Evolutionary conservation across 2,329 filamentous ascomycete species (phyloP).

Genomic region (Aspergillus sclerotialis): DNA sequence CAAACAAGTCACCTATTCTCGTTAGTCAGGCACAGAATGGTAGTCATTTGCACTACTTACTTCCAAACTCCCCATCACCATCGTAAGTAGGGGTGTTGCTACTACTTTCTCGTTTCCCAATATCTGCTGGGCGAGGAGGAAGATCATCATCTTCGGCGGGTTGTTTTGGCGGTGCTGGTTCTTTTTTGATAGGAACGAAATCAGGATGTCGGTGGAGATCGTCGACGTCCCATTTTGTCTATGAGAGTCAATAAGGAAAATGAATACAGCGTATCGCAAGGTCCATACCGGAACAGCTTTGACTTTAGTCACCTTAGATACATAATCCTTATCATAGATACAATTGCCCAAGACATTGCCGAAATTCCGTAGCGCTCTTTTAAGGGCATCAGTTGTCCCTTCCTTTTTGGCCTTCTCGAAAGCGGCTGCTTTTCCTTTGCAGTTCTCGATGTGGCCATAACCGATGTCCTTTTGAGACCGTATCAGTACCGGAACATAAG

Average conservation of each 20-base stretch:
- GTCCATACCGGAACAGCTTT: slow-evolving; percentile 60
- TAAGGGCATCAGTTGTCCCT: slow-evolving; percentile 88
- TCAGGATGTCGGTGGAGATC: slow-evolving; percentile 76
- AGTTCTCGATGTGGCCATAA: slow-evolving; percentile 94
- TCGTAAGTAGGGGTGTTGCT: slow-evolving; percentile 26
- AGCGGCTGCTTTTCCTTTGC: slow-evolving; percentile 85
- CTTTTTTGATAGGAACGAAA: slow-evolving; percentile 57
- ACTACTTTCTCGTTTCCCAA: slow-evolving; percentile 22
- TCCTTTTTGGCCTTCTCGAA: slow-evolving; percentile 99
- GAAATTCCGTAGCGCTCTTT: slow-evolving; percentile 82
- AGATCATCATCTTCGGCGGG: slow-evolving; percentile 42
- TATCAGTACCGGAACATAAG: slow-evolving; percentile 2
- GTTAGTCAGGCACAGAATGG: slow-evolving; percentile 10
- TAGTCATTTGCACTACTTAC: slow-evolving; percentile 17
- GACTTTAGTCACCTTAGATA: slow-evolving; percentile 82
- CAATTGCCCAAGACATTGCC: slow-evolving; percentile 98
- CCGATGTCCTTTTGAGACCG: slow-evolving; percentile 62
- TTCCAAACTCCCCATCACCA: slow-evolving; percentile 37
- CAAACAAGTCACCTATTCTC: slow-evolving; percentile 53
- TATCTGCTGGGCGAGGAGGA: slow-evolving; percentile 22
- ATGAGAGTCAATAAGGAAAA: slow-evolving; percentile 10
- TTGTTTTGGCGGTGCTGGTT: slow-evolving; percentile 33
- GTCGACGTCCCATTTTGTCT: slow-evolving; percentile 67
- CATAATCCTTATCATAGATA: slow-evolving; percentile 93
- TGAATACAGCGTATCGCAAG: background rate